These are phyloP conservation scores for Magnusiomyces ingens DNA, from an alignment of 1,139 yeast species.

Conservation along the genomic window DNA sequence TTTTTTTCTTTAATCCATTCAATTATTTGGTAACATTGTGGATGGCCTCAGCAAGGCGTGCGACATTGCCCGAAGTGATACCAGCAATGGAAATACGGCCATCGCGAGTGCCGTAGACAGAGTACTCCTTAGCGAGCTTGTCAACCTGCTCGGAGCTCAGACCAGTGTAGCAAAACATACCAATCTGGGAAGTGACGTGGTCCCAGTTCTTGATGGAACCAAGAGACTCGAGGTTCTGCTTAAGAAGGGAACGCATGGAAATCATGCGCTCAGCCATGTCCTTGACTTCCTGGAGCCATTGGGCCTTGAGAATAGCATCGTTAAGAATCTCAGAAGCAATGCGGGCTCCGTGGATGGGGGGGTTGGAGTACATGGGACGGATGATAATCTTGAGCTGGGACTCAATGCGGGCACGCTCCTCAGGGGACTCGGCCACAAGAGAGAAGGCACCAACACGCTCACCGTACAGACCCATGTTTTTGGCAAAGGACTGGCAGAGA, in stretches of 20 bases:
- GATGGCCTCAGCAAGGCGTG: slow-evolving; percentile 72
- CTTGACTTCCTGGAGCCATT: slow-evolving; percentile 81
- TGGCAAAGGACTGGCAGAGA: slow-evolving; percentile 88
- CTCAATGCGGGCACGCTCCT: slow-evolving; percentile 40
- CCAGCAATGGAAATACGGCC: slow-evolving; percentile 97
- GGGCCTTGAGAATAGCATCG: slow-evolving; percentile 55
- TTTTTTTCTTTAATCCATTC: not conserved
- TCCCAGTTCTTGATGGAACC: slow-evolving; percentile 90
- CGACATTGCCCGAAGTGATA: slow-evolving; percentile 72
- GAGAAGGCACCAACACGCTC: slow-evolving; percentile 91
- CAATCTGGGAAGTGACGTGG: slow-evolving; percentile 85
- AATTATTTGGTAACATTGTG: slow-evolving; percentile 34
- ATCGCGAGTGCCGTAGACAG: slow-evolving; percentile 57
- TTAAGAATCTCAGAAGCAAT: slow-evolving; percentile 72
- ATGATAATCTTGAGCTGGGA: slow-evolving; percentile 76
- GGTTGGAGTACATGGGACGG: slow-evolving; percentile 84
- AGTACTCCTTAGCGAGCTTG: slow-evolving; percentile 69
- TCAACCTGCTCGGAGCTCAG: slow-evolving; percentile 72
- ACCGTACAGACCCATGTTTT: slow-evolving; percentile 95
- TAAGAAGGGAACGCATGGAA: slow-evolving; percentile 65
- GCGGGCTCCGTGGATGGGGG: slow-evolving; percentile 95
- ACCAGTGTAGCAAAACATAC: slow-evolving; percentile 97
- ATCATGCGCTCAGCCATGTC: slow-evolving; percentile 85
- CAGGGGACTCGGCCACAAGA: slow-evolving; percentile 33
- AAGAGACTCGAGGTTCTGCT: slow-evolving; percentile 52